Percentiles rank a stretch among this genome's conserved stretches.
Evolutionary conservation across 2,329 filamentous ascomycete genomes (phyloP).

Genomic region (Fusarium metavorans): DNA sequence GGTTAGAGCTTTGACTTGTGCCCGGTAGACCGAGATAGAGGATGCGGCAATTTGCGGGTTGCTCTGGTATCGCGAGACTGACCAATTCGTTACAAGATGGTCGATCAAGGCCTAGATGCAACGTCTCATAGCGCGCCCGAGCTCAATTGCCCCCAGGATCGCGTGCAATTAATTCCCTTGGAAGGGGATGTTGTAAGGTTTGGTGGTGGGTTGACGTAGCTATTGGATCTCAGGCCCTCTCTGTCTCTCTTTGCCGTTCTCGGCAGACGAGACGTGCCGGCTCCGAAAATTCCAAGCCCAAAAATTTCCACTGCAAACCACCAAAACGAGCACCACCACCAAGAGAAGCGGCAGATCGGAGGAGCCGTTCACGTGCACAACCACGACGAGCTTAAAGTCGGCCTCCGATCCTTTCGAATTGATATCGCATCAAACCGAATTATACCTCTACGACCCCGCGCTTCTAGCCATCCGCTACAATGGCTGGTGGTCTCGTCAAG

Average conservation of each 20-base stretch:
- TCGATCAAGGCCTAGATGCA: conserved; percentile 39
- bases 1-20: conserved; percentile 42
- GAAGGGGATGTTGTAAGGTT: conserved; percentile 34
- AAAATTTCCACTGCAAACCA: conserved; percentile 48
- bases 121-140: conserved; percentile 50
- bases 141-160: conserved; percentile 42
- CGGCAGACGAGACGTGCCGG: conserved; percentile 46
- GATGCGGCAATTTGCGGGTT: conserved; percentile 47
- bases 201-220: conserved; percentile 47
- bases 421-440: background rate
- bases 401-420: conserved; percentile 2
- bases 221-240: conserved; percentile 18
- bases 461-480: conserved; percentile 53
- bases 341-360: conserved; percentile 17
- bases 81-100: conserved; percentile 33
- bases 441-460: background rate
- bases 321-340: conserved; percentile 37
- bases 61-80: conserved; percentile 25
- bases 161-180: conserved; percentile 26
- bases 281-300: conserved; percentile 45
- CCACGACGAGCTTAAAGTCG: conserved; percentile 4
- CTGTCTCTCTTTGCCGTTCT: conserved; percentile 29
- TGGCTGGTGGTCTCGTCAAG: conserved; percentile 89
- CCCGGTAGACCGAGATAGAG: conserved; percentile 31
- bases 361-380: conserved; percentile 27